These are phyloP conservation scores for Achaetomium macrosporum DNA, from an alignment of 2,329 filamentous ascomycete genomes.

Conservation along the genomic window DNA sequence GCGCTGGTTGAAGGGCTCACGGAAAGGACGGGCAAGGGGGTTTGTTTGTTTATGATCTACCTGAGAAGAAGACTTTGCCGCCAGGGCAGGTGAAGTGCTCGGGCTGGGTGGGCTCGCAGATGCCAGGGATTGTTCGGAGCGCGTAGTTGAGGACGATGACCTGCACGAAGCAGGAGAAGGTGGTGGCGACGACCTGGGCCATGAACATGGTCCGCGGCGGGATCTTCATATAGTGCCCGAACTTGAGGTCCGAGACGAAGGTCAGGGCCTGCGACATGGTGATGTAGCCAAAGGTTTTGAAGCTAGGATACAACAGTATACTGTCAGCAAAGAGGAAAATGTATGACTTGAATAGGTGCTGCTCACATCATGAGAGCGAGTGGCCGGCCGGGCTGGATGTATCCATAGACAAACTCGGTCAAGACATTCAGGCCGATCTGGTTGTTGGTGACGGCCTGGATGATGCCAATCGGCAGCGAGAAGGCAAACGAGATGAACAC, in stretches of 20 bases:
- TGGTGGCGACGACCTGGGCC: conserved; percentile 59
- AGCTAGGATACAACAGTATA: conserved; percentile 41
- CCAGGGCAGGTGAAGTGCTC: conserved; percentile 60
- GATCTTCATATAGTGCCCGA: conserved; percentile 69
- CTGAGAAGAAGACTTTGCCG: conserved; percentile 58
- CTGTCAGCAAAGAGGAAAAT: conserved; percentile 20
- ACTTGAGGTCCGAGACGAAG: conserved; percentile 62
- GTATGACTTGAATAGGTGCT: neutral
- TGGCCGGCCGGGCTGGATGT: conserved; percentile 67
- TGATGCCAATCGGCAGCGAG: conserved; percentile 61
- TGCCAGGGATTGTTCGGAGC: conserved; percentile 53
- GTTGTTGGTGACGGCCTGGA: conserved; percentile 64
- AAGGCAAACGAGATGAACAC: conserved; percentile 59
- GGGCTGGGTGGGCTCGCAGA: conserved; percentile 54
- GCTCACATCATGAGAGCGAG: conserved; percentile 66
- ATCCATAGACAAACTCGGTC: conserved; percentile 68
- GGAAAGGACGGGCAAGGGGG: too few relatives aligned
- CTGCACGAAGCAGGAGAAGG: conserved; percentile 62
- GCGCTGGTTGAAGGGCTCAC: neutral
- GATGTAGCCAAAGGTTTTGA: conserved; percentile 59
- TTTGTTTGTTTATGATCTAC: conserved; percentile 35
- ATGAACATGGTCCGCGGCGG: conserved; percentile 62
- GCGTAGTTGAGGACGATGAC: conserved; percentile 59
- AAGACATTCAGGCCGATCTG: conserved; percentile 69
- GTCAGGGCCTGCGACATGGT: conserved; percentile 60